A percentile compares a stretch with the other conserved stretches of the same genome.
Conservation (phyloP, 371 early-diverging fungal genomes). For the Haplosporangium sp. region DNA sequence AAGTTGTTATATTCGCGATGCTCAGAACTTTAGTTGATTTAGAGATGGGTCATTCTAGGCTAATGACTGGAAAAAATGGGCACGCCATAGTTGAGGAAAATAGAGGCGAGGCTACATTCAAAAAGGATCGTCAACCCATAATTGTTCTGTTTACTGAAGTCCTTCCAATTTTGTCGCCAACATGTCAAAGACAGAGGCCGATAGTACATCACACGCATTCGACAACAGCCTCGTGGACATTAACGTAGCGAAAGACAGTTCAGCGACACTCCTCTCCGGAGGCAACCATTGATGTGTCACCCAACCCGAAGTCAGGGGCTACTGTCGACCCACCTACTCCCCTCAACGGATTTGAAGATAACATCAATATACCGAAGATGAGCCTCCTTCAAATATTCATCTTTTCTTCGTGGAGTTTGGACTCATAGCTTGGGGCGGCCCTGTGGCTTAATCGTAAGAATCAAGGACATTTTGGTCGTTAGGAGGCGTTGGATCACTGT, state of each 20-base stretch:
- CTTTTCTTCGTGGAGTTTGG: slow-evolving; percentile 55
- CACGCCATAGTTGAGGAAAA: too few relatives aligned
- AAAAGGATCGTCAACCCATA: too few relatives aligned
- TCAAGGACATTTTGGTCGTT: slow-evolving; percentile 56
- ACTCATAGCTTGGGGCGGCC: slow-evolving; percentile 61
- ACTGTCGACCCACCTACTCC: slow-evolving; percentile 9
- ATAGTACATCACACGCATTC: slow-evolving; percentile 64
- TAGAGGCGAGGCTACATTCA: too few relatives aligned
- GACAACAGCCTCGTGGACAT: slow-evolving; percentile 58
- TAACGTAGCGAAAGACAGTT: background rate
- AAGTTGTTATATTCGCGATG: too few relatives aligned
- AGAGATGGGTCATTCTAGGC: too few relatives aligned
- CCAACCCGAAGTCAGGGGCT: background rate
- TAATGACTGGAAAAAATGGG: too few relatives aligned
- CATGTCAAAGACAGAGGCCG: slow-evolving; percentile 55
- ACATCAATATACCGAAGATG: slow-evolving; percentile 53
- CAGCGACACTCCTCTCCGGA: too few relatives aligned
- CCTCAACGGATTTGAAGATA: slow-evolving; percentile 56
- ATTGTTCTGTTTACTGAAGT: too few relatives aligned
- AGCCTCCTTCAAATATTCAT: slow-evolving; percentile 14
- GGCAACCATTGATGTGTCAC: slow-evolving; percentile 2
- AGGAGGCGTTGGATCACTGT: slow-evolving; percentile 57
- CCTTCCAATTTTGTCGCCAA: too few relatives aligned
- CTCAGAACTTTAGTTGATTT: too few relatives aligned
- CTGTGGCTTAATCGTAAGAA: slow-evolving; percentile 59